Conservation (phyloP, 768 basidiomycete species). For the Stropharia rugosoannulata region DNA sequence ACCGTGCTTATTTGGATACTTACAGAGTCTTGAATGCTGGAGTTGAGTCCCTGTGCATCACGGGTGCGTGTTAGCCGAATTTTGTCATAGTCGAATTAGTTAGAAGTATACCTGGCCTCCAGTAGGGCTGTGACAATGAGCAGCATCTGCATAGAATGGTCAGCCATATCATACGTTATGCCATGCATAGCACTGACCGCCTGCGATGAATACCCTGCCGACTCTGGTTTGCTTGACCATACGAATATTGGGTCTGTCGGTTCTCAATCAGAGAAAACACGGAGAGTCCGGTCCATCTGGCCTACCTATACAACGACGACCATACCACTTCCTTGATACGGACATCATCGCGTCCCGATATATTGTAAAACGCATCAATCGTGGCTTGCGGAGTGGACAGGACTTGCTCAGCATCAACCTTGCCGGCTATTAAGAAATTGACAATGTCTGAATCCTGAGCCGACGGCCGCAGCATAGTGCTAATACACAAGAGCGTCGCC, state of each 20-base stretch:
- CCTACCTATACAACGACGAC: slow-evolving; percentile 26
- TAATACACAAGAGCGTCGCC: not conserved
- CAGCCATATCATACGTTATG: not conserved
- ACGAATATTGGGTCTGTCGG: slow-evolving; percentile 18
- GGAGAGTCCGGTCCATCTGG: not conserved
- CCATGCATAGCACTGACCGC: slow-evolving; percentile 14
- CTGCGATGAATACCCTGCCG: slow-evolving; percentile 18
- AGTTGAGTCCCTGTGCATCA: slow-evolving; percentile 26
- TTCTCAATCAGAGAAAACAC: not conserved
- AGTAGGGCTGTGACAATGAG: slow-evolving; percentile 32
- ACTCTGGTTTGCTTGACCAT: slow-evolving; percentile 17
- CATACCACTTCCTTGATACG: slow-evolving; percentile 26
- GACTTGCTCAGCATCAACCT: slow-evolving; percentile 8
- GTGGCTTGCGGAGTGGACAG: slow-evolving; percentile 11
- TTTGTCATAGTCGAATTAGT: not conserved
- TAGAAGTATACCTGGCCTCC: slow-evolving; percentile 25
- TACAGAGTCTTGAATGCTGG: slow-evolving; percentile 34
- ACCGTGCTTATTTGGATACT: slow-evolving; percentile 2
- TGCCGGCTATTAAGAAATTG: slow-evolving; percentile 12
- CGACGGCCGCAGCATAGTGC: slow-evolving; percentile 8
- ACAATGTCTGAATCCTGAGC: slow-evolving; percentile 11
- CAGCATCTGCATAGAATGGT: slow-evolving; percentile 23
- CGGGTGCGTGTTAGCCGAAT: not conserved
- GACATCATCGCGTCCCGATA: slow-evolving; percentile 22
- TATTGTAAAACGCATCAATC: slow-evolving; percentile 22